Evolutionary conservation across 768 basidiomycete species (phyloP).

Genomic region (Omphalotus guepiniiformis): DNA sequence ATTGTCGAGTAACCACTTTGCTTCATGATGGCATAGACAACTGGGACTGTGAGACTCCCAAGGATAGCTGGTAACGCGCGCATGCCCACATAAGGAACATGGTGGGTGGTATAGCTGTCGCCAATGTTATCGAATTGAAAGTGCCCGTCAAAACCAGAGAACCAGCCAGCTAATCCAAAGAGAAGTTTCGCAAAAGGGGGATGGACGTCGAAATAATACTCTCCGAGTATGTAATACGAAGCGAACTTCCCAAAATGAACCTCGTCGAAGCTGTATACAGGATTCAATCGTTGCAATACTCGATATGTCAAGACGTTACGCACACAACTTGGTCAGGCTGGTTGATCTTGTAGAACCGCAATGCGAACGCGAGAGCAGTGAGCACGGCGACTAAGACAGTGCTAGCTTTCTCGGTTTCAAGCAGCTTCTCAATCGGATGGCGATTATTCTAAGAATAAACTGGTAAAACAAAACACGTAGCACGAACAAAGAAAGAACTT

Average conservation of each 20-base stretch:
- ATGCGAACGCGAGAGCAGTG: slow-evolving; percentile 72
- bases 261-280: slow-evolving; percentile 78
- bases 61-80: slow-evolving; percentile 89
- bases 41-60: slow-evolving; percentile 83
- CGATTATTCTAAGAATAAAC: slow-evolving; percentile 40
- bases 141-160: slow-evolving; percentile 91
- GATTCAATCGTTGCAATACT: no score
- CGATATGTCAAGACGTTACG: slow-evolving; percentile 27
- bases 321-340: slow-evolving; percentile 94
- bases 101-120: slow-evolving; percentile 80
- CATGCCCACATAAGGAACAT: slow-evolving; percentile 94
- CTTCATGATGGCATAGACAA: slow-evolving; percentile 97
- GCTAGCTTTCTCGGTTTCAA: slow-evolving; percentile 64
- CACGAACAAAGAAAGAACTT: slow-evolving; percentile 21
- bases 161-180: slow-evolving; percentile 92
- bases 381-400: slow-evolving; percentile 55
- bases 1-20: slow-evolving; percentile 94
- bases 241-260: slow-evolving; percentile 99
- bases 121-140: slow-evolving; percentile 96
- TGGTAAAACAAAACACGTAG: slow-evolving; percentile 8
- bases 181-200: slow-evolving; percentile 96
- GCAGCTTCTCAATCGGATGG: slow-evolving; percentile 53
- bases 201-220: slow-evolving; percentile 99
- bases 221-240: slow-evolving; percentile 83
- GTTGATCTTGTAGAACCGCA: slow-evolving; percentile 93